These are phyloP conservation scores for Eleusine indica DNA, from an alignment of 176 grass and related monocot genomes.

Conservation along the genomic window DNA sequence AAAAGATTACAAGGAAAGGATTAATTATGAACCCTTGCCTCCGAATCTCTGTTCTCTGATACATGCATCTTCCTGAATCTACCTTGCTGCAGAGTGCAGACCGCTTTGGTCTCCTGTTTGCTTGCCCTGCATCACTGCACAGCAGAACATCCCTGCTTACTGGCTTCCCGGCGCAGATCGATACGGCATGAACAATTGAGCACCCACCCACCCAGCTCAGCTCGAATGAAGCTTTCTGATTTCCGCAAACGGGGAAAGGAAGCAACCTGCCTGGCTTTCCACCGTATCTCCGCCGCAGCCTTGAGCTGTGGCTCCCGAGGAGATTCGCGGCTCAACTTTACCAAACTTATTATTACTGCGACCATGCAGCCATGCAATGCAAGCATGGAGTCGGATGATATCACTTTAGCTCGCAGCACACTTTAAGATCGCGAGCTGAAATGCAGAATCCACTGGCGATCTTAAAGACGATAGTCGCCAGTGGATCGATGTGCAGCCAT, in stretches of 20 bases:
- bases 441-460: neutral
- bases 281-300: neutral
- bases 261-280: slow-evolving; percentile 23
- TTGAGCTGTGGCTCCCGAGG: slow-evolving; percentile 9
- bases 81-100: neutral
- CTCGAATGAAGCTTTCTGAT: slow-evolving; percentile 20
- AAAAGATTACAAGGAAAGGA: neutral
- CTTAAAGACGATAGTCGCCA: no score
- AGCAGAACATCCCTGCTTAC: neutral
- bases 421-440: slow-evolving; percentile 10
- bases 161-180: neutral
- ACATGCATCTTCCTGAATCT: neutral
- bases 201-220: neutral
- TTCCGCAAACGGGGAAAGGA: neutral
- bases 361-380: slow-evolving; percentile 9
- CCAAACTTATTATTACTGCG: neutral
- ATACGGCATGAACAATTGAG: neutral
- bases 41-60: neutral
- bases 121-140: neutral
- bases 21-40: neutral
- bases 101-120: neutral
- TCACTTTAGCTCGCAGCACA: slow-evolving; percentile 33
- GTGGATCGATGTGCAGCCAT: neutral
- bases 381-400: no score
- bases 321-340: slow-evolving; percentile 23